Conservation (phyloP, 2,329 filamentous ascomycete species). For the Elsinoe batatas region DNA sequence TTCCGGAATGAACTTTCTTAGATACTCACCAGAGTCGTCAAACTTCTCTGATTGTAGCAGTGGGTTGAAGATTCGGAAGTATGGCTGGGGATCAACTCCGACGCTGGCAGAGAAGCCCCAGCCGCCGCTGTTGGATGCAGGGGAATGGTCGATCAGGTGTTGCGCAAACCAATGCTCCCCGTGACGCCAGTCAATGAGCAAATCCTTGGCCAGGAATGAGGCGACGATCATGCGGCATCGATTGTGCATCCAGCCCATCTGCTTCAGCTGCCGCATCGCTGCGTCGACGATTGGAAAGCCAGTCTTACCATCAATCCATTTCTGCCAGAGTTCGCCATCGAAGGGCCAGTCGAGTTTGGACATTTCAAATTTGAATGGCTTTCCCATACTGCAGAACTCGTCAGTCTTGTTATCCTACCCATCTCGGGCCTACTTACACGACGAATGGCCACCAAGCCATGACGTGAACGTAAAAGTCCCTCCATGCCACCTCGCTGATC, state of each 20-base stretch:
- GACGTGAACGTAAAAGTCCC: conserved; percentile 83
- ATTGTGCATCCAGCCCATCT: conserved; percentile 73
- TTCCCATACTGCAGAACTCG: conserved; percentile 48
- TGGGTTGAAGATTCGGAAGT: conserved; percentile 86
- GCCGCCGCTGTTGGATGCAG: conserved; percentile 66
- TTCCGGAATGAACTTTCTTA: conserved; percentile 73
- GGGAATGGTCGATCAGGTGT: conserved; percentile 67
- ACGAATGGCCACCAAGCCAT: conserved; percentile 77
- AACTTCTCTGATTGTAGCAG: conserved; percentile 78
- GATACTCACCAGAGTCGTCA: conserved; percentile 68
- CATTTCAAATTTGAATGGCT: conserved; percentile 75
- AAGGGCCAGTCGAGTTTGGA: conserved; percentile 78
- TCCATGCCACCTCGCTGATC: conserved; percentile 78
- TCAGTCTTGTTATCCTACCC: not conserved
- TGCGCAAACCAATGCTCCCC: conserved; percentile 80
- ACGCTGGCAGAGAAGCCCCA: conserved; percentile 59
- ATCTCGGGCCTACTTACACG: conserved; percentile 41
- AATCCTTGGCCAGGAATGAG: conserved; percentile 69
- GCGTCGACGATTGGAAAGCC: conserved; percentile 80
- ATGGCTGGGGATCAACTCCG: conserved; percentile 77
- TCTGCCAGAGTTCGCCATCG: conserved; percentile 54
- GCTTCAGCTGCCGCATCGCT: conserved; percentile 66
- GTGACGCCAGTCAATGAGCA: conserved; percentile 73
- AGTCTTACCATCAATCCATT: conserved; percentile 65
- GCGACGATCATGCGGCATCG: conserved; percentile 75